Percentiles rank a stretch among this genome's conserved stretches.
These are phyloP conservation scores for Plantago ovata DNA, from an alignment of 257 asterid species.

Conservation along the genomic window DNA sequence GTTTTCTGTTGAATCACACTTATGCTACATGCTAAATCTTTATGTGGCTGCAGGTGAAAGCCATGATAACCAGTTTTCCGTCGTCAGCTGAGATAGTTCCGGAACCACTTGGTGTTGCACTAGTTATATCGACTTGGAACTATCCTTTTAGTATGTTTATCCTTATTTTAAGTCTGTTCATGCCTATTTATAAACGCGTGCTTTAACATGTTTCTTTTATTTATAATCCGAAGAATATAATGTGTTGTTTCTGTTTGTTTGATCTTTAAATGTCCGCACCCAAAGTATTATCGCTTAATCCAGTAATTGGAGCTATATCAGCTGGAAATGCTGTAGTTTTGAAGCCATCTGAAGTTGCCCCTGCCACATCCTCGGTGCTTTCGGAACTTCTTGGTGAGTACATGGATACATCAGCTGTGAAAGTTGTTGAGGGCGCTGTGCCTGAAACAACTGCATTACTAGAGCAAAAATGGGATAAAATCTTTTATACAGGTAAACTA, in stretches of 20 bases:
- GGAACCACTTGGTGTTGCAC: slow-evolving; percentile 78
- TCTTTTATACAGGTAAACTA: slow-evolving; percentile 67
- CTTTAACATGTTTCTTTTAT: not conserved
- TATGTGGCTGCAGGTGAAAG: slow-evolving; percentile 52
- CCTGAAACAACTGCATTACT: slow-evolving; percentile 55
- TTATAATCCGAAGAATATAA: not conserved
- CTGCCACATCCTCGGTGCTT: slow-evolving; percentile 61
- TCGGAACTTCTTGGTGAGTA: slow-evolving; percentile 57
- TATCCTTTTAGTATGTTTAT: slow-evolving; percentile 76
- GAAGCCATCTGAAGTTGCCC: slow-evolving; percentile 61
- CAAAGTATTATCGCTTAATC: slow-evolving; percentile 65
- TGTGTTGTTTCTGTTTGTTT: not conserved
- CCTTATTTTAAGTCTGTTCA: not conserved
- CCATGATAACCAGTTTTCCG: slow-evolving; percentile 62
- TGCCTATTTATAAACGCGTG: not conserved
- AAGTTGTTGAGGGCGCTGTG: slow-evolving; percentile 67
- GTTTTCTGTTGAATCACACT: not conserved
- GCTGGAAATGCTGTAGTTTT: slow-evolving; percentile 86
- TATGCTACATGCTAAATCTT: not conserved
- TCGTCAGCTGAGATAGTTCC: slow-evolving; percentile 78
- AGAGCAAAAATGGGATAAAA: slow-evolving; percentile 78
- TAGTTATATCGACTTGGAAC: slow-evolving; percentile 90
- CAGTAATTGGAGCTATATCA: slow-evolving; percentile 85
- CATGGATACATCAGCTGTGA: slow-evolving; percentile 68
- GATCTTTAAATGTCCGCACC: not conserved